Conservation (phyloP, 306 rosid species). For the Cucurbita maxima region DNA sequence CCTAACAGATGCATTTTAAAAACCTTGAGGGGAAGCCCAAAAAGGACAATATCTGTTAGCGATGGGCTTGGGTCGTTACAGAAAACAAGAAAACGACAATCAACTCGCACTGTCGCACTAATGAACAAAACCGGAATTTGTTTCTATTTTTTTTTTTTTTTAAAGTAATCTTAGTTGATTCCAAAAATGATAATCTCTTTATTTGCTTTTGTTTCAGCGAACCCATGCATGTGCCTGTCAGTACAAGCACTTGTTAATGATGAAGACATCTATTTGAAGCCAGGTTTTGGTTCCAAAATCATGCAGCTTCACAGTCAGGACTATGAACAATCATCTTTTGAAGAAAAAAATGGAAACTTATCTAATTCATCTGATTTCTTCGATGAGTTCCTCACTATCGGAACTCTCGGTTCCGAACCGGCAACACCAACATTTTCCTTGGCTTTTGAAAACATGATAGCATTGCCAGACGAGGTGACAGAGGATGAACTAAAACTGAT, state of each 20-base stretch:
- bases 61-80: too few relatives aligned
- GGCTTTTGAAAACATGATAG: constrained; percentile 37
- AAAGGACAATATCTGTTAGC: too few relatives aligned
- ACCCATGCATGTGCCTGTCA: constrained; percentile 43
- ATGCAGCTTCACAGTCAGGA: constrained; percentile 23
- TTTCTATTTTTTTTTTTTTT: background rate
- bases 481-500: constrained; percentile 60
- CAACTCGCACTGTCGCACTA: background rate
- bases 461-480: constrained; percentile 32
- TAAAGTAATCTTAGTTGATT: background rate
- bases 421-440: constrained; percentile 68
- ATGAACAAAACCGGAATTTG: background rate
- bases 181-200: background rate
- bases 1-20: too few relatives aligned
- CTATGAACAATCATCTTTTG: constrained; percentile 20
- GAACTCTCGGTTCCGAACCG: constrained; percentile 76
- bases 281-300: constrained; percentile 25
- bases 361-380: constrained; percentile 45
- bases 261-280: constrained; percentile 29
- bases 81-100: background rate
- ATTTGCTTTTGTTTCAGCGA: constrained; percentile 36
- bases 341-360: constrained; percentile 25
- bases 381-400: constrained; percentile 80
- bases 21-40: too few relatives aligned
- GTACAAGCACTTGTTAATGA: constrained; percentile 41